A percentile compares a stretch with the other conserved stretches of the same genome.
These are phyloP conservation scores for Colletotrichum sp. DNA, from an alignment of 2,329 filamentous ascomycete genomes.

Conservation along the genomic window DNA sequence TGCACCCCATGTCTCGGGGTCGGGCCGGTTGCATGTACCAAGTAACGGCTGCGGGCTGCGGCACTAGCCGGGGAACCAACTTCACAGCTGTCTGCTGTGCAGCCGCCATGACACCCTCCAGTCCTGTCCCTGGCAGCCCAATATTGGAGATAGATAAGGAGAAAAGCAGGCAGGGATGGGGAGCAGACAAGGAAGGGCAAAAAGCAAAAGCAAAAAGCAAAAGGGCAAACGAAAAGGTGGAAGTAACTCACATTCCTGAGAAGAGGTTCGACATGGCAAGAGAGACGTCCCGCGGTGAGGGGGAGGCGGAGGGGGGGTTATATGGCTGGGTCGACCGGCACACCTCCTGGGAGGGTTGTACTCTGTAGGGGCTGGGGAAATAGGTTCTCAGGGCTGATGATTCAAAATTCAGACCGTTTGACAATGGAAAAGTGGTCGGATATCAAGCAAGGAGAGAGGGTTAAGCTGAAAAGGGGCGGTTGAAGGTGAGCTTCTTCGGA, in stretches of 20 bases:
- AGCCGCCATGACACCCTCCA: not conserved
- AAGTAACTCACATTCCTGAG: constrained; percentile 63
- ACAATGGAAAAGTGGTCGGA: constrained; percentile 15
- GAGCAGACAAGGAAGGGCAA: not conserved
- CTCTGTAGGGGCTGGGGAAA: constrained; percentile 11
- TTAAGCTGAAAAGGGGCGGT: constrained; percentile 23
- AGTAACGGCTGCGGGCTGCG: constrained; percentile 7
- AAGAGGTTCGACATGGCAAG: constrained; percentile 64
- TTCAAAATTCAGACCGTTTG: constrained; percentile 16
- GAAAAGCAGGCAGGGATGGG: not conserved
- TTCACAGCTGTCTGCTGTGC: constrained; percentile 19
- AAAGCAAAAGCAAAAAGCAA: not conserved
- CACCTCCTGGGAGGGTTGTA: constrained; percentile 6
- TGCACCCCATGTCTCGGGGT: constrained; percentile 18
- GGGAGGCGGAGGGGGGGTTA: constrained; percentile 25
- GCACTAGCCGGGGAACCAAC: constrained; percentile 18
- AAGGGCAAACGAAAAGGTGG: constrained; percentile 14
- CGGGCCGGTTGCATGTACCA: constrained; percentile 11
- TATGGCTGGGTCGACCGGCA: constrained; percentile 8
- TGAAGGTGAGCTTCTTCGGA: constrained; percentile 23
- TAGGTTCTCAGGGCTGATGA: constrained; percentile 12
- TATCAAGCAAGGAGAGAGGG: constrained; percentile 20
- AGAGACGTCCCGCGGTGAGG: constrained; percentile 18
- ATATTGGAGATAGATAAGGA: not conserved
- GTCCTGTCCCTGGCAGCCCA: not conserved